Evolutionary conservation across 2,329 filamentous ascomycete genomes (phyloP).

Genomic region (Coleophoma cylindrospora): DNA sequence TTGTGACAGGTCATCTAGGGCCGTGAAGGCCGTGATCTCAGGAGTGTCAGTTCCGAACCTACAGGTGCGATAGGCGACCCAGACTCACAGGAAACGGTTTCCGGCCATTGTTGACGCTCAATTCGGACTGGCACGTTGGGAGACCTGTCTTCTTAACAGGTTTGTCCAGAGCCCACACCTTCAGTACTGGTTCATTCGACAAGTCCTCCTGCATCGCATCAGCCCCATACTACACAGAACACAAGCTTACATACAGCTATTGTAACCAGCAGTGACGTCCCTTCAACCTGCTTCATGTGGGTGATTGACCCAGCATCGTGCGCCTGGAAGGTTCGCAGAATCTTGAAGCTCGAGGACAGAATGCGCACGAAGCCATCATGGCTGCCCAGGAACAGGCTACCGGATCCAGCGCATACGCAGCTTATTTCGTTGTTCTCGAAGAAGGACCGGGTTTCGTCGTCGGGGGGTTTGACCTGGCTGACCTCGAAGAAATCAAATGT

Average conservation of each 20-base stretch:
- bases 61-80: background rate
- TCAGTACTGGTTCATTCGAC: slow-evolving; percentile 79
- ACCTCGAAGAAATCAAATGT: slow-evolving; percentile 99
- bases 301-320: slow-evolving; percentile 77
- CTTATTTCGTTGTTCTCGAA: slow-evolving; percentile 82
- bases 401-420: slow-evolving; percentile 79
- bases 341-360: slow-evolving; percentile 81
- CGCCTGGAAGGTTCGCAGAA: slow-evolving; percentile 80
- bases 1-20: slow-evolving; percentile 83
- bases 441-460: slow-evolving; percentile 72
- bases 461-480: slow-evolving; percentile 69
- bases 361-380: slow-evolving; percentile 84
- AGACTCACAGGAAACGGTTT: slow-evolving; percentile 80
- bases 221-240: slow-evolving; percentile 10
- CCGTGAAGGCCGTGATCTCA: slow-evolving; percentile 81
- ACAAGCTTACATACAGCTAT: slow-evolving; percentile 47
- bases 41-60: background rate
- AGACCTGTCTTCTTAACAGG: slow-evolving; percentile 88
- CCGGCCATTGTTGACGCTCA: slow-evolving; percentile 82
- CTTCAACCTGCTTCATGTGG: slow-evolving; percentile 87
- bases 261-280: slow-evolving; percentile 81
- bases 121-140: slow-evolving; percentile 81
- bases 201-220: slow-evolving; percentile 66
- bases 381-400: slow-evolving; percentile 84
- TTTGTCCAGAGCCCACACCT: slow-evolving; percentile 97